A percentile compares a stretch with the other conserved stretches of the same genome.
Conservation (phyloP, 2,329 filamentous ascomycete species). For the Emmonsia crescens region DNA sequence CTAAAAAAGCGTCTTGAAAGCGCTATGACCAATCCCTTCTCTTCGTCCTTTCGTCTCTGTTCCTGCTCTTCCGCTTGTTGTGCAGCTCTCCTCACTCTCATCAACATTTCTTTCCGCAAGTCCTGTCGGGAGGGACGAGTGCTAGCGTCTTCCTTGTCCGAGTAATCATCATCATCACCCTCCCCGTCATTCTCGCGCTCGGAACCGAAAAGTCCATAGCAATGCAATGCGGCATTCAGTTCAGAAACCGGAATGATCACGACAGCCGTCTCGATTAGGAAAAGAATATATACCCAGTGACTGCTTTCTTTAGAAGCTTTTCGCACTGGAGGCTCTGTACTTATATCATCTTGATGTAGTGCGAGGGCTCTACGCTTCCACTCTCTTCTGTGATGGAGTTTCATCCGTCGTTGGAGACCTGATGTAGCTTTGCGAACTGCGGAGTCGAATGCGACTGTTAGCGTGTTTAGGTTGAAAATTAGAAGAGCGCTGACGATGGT, state of each 20-base stretch:
- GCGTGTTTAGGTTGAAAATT: constrained; percentile 7
- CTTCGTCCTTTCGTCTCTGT: background rate
- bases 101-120: background rate
- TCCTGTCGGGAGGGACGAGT: background rate
- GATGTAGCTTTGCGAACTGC: constrained; percentile 1
- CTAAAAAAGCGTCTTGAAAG: background rate
- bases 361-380: constrained; percentile 7
- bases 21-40: background rate
- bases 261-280: background rate
- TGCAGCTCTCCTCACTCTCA: constrained; percentile 1
- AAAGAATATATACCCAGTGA: constrained; percentile 7
- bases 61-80: constrained; percentile 1
- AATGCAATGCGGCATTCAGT: background rate
- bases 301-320: constrained; percentile 7
- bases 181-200: background rate
- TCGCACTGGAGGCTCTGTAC: constrained; percentile 4
- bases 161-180: background rate
- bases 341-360: constrained; percentile 4
- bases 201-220: constrained; percentile 1
- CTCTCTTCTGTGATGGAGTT: constrained; percentile 5
- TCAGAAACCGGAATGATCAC: constrained; percentile 5
- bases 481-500: constrained; percentile 6
- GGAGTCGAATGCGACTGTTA: constrained; percentile 5
- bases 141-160: background rate
- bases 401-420: constrained; percentile 4